phyloP scores from a whole-genome alignment of 805 yeast genomes.

The Grigorovia transvaalensis region DNA sequence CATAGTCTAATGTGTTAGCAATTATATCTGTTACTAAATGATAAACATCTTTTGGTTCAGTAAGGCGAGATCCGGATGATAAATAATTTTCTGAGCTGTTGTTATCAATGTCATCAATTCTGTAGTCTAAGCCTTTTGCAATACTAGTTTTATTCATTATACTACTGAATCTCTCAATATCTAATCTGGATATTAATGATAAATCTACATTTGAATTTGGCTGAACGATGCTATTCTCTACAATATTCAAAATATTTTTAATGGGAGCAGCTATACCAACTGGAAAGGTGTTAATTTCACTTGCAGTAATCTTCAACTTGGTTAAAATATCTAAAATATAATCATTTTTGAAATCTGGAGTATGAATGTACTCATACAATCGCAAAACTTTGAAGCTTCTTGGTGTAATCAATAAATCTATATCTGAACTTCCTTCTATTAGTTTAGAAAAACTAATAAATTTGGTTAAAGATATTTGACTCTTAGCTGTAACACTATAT shows the following conservation, averaged over 20 bases:
- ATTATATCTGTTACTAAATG: slow-evolving; percentile 28
- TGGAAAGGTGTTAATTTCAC: slow-evolving; percentile 60
- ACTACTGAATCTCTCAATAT: slow-evolving; percentile 31
- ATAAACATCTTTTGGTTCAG: slow-evolving; percentile 10
- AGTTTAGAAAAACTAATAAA: slow-evolving; percentile 59
- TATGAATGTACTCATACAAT: slow-evolving; percentile 52
- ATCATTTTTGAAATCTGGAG: slow-evolving; percentile 39
- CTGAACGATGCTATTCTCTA: slow-evolving; percentile 43
- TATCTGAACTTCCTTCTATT: slow-evolving; percentile 36
- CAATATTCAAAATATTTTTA: slow-evolving; percentile 44
- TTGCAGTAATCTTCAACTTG: slow-evolving; percentile 40
- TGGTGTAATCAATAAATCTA: slow-evolving; percentile 56
- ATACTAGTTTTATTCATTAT: not conserved
- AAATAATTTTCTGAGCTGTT: not conserved
- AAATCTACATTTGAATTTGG: slow-evolving; percentile 39
- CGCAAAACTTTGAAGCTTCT: slow-evolving; percentile 49
- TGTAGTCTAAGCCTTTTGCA: not conserved
- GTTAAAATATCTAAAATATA: slow-evolving; percentile 55
- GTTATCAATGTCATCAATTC: not conserved
- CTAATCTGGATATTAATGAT: slow-evolving; percentile 58
- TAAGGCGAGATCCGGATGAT: not conserved
- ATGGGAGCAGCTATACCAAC: slow-evolving; percentile 61
- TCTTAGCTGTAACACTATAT: slow-evolving; percentile 25
- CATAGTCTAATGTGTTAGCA: slow-evolving; percentile 35
- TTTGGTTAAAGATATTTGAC: slow-evolving; percentile 29